Base-by-base conservation (phyloP, 2,329 filamentous ascomycete genomes). In the Macrophomina tecta region DNA sequence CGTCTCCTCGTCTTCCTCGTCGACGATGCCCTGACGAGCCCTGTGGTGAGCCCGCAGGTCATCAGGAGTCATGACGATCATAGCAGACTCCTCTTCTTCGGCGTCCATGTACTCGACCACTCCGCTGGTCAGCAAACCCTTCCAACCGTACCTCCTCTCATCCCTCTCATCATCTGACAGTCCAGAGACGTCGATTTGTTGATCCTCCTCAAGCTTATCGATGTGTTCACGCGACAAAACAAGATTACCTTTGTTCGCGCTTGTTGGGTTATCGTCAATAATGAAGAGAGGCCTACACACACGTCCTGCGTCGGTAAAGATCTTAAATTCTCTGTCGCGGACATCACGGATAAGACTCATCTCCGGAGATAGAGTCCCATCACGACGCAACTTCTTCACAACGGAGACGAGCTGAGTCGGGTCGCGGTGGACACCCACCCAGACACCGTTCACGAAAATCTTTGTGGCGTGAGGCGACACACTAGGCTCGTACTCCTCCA, bases 41-140 rank as follows among this genome's bases (percentile, higher is more conserved):
- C 76, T 74, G 61, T 77, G 78, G 73, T 82, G 82, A 66, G 83
- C 82, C 68, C 97, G 93, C 45, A 99, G 83, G 75, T 98, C 95
- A 77, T 98, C 94, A 0, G 95, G 95, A 0, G 93, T 96, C 94
- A 99, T 99, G 79, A 94, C 93, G 75, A 99, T 99, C 95, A 99
- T 99, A 46, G 95, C 90, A 0, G 93, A 97, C 79, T 99, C 96
- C 77, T 99, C 95, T 83, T 99, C 96, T 76, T 99, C 96, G 0
- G 95, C 95, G 78, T 99, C 95, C 11, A 99, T 87, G 75, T 97
- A 98, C 77, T 99, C 95, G 45, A 99, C 91, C 2, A 93, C 92
- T 79, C 94, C 95, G 12, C 88, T 87, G 67, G 90, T 87, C 51
- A 97, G 89, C 48, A 99, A 84, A 18, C 93, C 92, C 72, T 93